These are phyloP conservation scores for Guyanaporus albipodus DNA, from an alignment of 768 basidiomycete genomes.

Conservation along the genomic window DNA sequence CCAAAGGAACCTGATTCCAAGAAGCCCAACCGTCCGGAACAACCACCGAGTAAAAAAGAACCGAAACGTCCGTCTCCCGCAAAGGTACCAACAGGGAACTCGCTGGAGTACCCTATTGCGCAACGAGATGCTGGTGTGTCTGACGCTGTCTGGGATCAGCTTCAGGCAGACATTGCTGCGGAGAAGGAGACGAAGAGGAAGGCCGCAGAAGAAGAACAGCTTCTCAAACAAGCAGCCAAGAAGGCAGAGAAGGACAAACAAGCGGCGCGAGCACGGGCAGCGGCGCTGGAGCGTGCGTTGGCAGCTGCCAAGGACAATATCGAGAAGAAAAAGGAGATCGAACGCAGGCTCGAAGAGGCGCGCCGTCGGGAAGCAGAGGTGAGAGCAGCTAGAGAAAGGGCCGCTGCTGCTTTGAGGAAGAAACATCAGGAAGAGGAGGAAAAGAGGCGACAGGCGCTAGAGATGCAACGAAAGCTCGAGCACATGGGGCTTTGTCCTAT, in stretches of 20 bases:
- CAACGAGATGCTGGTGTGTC: slow-evolving; percentile 50
- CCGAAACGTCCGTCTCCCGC: not conserved
- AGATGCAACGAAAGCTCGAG: slow-evolving; percentile 42
- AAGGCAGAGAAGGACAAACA: slow-evolving; percentile 9
- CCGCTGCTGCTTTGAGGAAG: slow-evolving; percentile 27
- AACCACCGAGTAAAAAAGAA: not conserved
- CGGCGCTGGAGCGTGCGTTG: slow-evolving; percentile 18
- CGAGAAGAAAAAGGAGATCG: slow-evolving; percentile 21
- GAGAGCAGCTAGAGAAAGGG: slow-evolving; percentile 24
- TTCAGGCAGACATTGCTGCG: slow-evolving; percentile 38
- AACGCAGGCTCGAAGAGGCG: slow-evolving; percentile 28
- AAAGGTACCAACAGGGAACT: too few relatives aligned
- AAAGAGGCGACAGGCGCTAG: slow-evolving; percentile 17
- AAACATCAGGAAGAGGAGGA: slow-evolving; percentile 39
- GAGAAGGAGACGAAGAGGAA: slow-evolving; percentile 17
- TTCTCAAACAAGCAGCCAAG: slow-evolving; percentile 18
- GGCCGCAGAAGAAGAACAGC: slow-evolving; percentile 18
- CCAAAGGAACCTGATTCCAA: slow-evolving; percentile 6
- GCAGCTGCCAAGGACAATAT: slow-evolving; percentile 17
- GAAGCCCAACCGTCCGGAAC: not conserved
- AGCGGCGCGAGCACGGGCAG: slow-evolving; percentile 8
- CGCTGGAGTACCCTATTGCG: slow-evolving; percentile 5
- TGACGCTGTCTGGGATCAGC: slow-evolving; percentile 49
- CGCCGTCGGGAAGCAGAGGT: slow-evolving; percentile 27
- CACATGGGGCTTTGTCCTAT: slow-evolving; percentile 46